phyloP scores from a whole-genome alignment of 345 rosid genomes.

The Corchorus capsularis region DNA sequence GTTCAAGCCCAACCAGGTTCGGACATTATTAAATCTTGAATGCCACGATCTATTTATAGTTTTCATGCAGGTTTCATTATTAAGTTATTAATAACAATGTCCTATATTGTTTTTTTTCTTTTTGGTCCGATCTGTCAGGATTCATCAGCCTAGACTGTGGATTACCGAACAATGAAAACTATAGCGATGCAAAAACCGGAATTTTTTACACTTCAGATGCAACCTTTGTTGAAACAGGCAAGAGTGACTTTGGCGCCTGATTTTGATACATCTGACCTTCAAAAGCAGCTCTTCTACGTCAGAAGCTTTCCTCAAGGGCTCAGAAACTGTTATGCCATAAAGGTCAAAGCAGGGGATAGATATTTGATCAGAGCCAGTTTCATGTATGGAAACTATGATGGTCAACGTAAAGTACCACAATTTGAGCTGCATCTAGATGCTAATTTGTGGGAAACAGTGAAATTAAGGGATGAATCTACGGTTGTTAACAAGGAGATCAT shows the following conservation, averaged over 20 bases:
- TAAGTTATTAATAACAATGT: too few relatives aligned
- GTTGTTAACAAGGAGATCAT: slow-evolving; percentile 29
- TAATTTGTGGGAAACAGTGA: slow-evolving; percentile 42
- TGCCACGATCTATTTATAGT: too few relatives aligned
- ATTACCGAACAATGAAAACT: neutral
- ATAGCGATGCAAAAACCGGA: neutral
- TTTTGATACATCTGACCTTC: neutral
- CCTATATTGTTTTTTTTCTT: too few relatives aligned
- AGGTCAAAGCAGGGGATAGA: too few relatives aligned
- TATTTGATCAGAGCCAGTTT: slow-evolving; percentile 41
- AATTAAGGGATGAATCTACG: slow-evolving; percentile 14
- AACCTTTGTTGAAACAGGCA: slow-evolving; percentile 15
- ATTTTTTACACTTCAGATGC: slow-evolving; percentile 22
- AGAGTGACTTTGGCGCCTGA: neutral
- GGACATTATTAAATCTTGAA: too few relatives aligned
- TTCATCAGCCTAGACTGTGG: slow-evolving; percentile 40
- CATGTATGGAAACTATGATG: slow-evolving; percentile 42
- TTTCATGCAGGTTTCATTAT: too few relatives aligned
- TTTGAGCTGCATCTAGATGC: slow-evolving; percentile 54
- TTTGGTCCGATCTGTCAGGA: slow-evolving; percentile 14
- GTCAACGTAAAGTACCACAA: neutral
- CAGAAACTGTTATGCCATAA: slow-evolving; percentile 42
- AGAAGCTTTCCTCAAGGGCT: slow-evolving; percentile 36
- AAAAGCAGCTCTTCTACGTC: neutral
- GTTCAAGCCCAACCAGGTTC: too few relatives aligned